These are phyloP conservation scores for Boletellus deceptivus DNA, from an alignment of 1,284 basidiomycete genomes.

Conservation along the genomic window DNA sequence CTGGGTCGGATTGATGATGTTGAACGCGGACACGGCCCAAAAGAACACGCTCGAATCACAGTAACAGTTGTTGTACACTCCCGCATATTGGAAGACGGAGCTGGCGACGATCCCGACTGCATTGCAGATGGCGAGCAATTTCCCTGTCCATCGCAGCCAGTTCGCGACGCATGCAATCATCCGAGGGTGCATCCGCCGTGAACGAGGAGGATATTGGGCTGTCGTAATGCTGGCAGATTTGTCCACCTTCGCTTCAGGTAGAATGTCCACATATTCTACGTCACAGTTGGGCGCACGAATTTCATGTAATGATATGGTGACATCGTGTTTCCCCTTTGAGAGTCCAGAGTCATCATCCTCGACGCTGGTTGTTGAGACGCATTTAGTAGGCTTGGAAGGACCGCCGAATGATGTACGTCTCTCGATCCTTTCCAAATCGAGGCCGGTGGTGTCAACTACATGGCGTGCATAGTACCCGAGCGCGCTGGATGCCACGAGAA, in stretches of 20 bases:
- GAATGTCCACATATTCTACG: not conserved
- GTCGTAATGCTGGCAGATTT: not conserved
- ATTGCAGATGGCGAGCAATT: slow-evolving; percentile 24
- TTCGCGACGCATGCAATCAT: slow-evolving; percentile 4
- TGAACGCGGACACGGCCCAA: slow-evolving; percentile 10
- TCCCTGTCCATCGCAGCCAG: slow-evolving; percentile 25
- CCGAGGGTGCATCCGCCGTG: not conserved
- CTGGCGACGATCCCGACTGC: slow-evolving; percentile 17
- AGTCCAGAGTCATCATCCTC: not conserved
- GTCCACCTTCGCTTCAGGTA: not conserved
- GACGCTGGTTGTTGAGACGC: no score
- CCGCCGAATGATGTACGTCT: not conserved
- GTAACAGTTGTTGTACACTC: slow-evolving; percentile 23
- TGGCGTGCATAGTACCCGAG: slow-evolving; percentile 33
- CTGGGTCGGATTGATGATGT: slow-evolving; percentile 4
- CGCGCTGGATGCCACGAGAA: slow-evolving; percentile 37
- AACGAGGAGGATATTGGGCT: not conserved
- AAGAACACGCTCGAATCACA: slow-evolving; percentile 20
- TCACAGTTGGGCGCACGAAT: not conserved
- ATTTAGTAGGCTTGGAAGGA: not conserved
- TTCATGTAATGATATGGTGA: not conserved
- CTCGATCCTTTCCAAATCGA: slow-evolving; percentile 2
- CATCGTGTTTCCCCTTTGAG: not conserved
- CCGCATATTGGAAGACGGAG: slow-evolving; percentile 22
- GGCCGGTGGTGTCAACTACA: not conserved